phyloP scores from a whole-genome alignment of 495 filamentous ascomycete genomes.

The Mycothermus thermophilus region DNA sequence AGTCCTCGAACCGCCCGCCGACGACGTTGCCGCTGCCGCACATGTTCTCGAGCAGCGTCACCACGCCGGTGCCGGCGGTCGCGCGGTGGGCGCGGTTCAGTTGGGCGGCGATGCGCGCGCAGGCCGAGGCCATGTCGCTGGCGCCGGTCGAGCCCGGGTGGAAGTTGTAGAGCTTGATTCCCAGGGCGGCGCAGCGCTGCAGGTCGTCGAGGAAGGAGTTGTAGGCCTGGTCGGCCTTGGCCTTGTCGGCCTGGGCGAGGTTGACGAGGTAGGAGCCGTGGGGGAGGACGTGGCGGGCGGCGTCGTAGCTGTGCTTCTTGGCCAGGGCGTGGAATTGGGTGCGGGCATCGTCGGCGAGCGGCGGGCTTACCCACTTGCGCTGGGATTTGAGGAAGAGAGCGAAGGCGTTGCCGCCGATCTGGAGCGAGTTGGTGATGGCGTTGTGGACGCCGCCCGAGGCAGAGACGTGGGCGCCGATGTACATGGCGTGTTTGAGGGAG shows the following conservation, averaged over 20 bases:
- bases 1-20: slow-evolving; percentile 69
- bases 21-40: slow-evolving; percentile 80
- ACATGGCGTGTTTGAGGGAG: slow-evolving; percentile 52
- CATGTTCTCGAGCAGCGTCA: slow-evolving; percentile 90
- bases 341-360: slow-evolving; percentile 50
- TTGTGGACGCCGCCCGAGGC: slow-evolving; percentile 87
- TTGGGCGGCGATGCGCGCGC: slow-evolving; percentile 60
- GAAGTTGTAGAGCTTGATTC: slow-evolving; percentile 90
- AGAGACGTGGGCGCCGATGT: slow-evolving; percentile 86
- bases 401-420: slow-evolving; percentile 84
- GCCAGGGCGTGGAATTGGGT: slow-evolving; percentile 55
- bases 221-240: slow-evolving; percentile 78
- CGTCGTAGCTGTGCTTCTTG: slow-evolving; percentile 58
- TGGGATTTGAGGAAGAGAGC: slow-evolving; percentile 93
- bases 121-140: slow-evolving; percentile 49
- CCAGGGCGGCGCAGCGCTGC: slow-evolving; percentile 71
- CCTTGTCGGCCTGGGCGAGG: slow-evolving; percentile 66
- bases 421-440: slow-evolving; percentile 59
- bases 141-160: slow-evolving; percentile 76
- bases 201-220: slow-evolving; percentile 79
- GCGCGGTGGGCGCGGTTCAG: slow-evolving; percentile 67
- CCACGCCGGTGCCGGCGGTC: slow-evolving; percentile 51
- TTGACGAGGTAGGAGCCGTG: slow-evolving; percentile 97
- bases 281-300: slow-evolving; percentile 57
- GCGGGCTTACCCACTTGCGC: slow-evolving; percentile 83